These are phyloP conservation scores for Kernera saxatilis DNA, from an alignment of 345 rosid genomes.

Conservation along the genomic window DNA sequence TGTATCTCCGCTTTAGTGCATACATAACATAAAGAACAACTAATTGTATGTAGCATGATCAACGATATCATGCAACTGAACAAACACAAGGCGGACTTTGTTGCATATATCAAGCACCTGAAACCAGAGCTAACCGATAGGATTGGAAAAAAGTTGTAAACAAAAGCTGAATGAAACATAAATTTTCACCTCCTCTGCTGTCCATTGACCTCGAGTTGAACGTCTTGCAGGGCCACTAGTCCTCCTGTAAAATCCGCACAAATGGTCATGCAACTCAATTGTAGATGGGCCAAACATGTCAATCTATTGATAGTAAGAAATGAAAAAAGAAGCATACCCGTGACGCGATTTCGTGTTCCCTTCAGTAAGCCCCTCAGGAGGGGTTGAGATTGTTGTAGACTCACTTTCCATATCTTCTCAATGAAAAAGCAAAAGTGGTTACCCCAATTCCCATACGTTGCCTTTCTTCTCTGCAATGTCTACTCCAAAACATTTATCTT, in stretches of 20 bases:
- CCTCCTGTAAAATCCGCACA: conserved; percentile 49
- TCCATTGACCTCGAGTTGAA: conserved; percentile 98
- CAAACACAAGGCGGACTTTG: neutral
- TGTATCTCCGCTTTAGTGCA: neutral
- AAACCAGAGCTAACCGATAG: neutral
- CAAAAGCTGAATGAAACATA: conserved; percentile 11
- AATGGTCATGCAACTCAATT: neutral
- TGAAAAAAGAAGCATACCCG: conserved; percentile 47
- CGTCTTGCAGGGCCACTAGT: conserved; percentile 97
- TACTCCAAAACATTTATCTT: conserved; percentile 55
- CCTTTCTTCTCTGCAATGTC: conserved; percentile 37
- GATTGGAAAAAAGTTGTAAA: neutral
- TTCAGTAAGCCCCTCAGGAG: conserved; percentile 49
- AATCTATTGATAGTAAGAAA: neutral
- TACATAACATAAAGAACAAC: neutral
- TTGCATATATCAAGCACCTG: neutral
- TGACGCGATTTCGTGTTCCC: conserved; percentile 53
- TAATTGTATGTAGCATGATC: neutral
- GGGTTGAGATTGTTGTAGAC: conserved; percentile 36
- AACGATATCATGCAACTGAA: neutral
- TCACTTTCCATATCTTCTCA: conserved; percentile 75
- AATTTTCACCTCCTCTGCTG: conserved; percentile 83
- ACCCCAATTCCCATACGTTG: conserved; percentile 50
- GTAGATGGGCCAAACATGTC: neutral
- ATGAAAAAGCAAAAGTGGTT: conserved; percentile 36